These are phyloP conservation scores for Metschnikowia aberdeeniae DNA, from an alignment of 805 yeast genomes.

Conservation along the genomic window DNA sequence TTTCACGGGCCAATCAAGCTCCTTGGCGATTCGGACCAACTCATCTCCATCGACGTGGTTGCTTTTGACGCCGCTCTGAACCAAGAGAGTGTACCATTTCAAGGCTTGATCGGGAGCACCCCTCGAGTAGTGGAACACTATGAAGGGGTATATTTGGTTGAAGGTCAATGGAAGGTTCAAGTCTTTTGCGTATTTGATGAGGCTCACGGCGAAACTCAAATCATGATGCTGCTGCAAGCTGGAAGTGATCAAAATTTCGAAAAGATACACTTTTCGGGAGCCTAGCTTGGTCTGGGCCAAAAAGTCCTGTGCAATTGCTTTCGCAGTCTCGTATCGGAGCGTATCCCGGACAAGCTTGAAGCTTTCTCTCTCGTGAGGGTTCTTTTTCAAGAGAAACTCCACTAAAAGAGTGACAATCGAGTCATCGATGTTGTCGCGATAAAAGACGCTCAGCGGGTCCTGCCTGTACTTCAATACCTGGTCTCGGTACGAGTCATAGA, in stretches of 20 bases:
- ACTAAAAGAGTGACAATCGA: slow-evolving; percentile 20
- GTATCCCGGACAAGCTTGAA: slow-evolving; percentile 16
- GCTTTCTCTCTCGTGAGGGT: slow-evolving; percentile 15
- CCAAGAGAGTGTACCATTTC: slow-evolving; percentile 35
- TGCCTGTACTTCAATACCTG: slow-evolving; percentile 1
- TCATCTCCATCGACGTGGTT: slow-evolving; percentile 26
- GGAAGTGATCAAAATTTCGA: slow-evolving; percentile 30
- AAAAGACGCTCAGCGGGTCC: slow-evolving; percentile 8
- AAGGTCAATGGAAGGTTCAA: slow-evolving; percentile 32
- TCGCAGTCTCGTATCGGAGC: slow-evolving; percentile 22
- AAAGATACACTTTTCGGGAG: slow-evolving; percentile 20
- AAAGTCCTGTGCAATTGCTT: slow-evolving; percentile 24
- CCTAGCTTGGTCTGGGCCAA: slow-evolving; percentile 14
- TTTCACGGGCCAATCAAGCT: slow-evolving; percentile 32
- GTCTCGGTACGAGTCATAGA: slow-evolving; percentile 22
- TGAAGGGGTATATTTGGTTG: slow-evolving; percentile 37
- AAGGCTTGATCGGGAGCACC: slow-evolving; percentile 30
- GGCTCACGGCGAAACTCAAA: slow-evolving; percentile 28
- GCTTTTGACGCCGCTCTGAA: slow-evolving; percentile 28
- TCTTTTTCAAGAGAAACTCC: slow-evolving; percentile 22
- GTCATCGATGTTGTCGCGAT: slow-evolving; percentile 16
- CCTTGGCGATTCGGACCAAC: slow-evolving; percentile 31
- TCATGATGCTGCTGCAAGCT: slow-evolving; percentile 32
- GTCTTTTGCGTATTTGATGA: slow-evolving; percentile 25
- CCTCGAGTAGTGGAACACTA: slow-evolving; percentile 31